Base-by-base conservation (phyloP, 257 asterid species). In the Anisodus tanguticus region DNA sequence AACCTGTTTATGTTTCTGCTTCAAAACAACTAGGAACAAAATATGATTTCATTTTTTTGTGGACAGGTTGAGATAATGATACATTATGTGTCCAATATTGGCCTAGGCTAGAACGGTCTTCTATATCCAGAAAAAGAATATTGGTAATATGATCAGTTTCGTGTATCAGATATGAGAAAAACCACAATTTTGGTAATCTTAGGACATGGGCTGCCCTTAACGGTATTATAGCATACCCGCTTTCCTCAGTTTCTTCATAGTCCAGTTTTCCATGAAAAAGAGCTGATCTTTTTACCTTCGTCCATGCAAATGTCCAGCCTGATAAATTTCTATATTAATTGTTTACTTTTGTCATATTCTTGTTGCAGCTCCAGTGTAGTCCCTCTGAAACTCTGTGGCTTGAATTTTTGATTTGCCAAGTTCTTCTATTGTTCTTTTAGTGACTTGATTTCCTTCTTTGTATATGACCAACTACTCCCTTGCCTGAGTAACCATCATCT, bases 401-500 rank as follows among this genome's bases (percentile, higher is more conserved):
- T 16, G 22, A 57, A 4, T 22, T 3, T 63, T 63, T 69, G 16
- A 41, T 15, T 69, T 16, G 78, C 31, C 78, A 91, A 85, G 79
- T 85, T 89, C 85, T 92, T 93, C 70, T 92, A 83, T 89, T 94
- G 95, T 84, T 86, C 66, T 87, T 84, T 90, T 55, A 94, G 97
- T 60, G 90, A 80, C 58, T 87, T 86, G 66, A 91, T 90, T 79
- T 93, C 94, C 85, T 89, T 89, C 91, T 91, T 89, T 83, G 92
- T 88, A 19, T 91, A 88, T 39, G 89, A 84, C 82, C 83, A 78
- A 58, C 82, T 83, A 72, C 86, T 83, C 76, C 88, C 95, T 77
- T 87, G 7, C 86, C 92, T 15, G 86, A 89, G 83, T 86, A 89
- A 17, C 89, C 92, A 80, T 84, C 89, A 59, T 83, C 83, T 83